phyloP scores from a whole-genome alignment of 768 basidiomycete species.

The Cubamyces sp. region DNA sequence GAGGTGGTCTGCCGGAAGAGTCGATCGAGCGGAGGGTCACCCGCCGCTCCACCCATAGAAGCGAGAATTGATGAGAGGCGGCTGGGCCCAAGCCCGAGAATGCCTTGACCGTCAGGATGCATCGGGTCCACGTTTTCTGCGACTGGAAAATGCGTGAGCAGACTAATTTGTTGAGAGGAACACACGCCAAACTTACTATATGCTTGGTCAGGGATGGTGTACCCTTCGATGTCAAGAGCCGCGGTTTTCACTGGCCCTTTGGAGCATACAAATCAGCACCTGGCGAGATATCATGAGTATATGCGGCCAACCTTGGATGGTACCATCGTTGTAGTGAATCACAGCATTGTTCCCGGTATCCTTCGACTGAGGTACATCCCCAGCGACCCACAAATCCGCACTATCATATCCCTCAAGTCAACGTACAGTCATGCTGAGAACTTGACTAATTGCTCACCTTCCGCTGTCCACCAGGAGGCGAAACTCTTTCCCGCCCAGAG shows the following conservation, averaged over 20 bases:
- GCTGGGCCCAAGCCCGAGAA: constrained; percentile 40
- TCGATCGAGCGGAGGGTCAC: constrained; percentile 36
- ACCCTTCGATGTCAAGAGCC: constrained; percentile 31
- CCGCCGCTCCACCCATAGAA: constrained; percentile 24
- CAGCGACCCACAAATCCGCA: constrained; percentile 38
- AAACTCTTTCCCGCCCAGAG: constrained; percentile 32
- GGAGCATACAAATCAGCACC: neutral
- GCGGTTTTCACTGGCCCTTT: constrained; percentile 34
- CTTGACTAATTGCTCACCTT: constrained; percentile 25
- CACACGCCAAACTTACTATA: constrained; percentile 27
- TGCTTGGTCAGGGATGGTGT: constrained; percentile 34
- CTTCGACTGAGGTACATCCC: constrained; percentile 29
- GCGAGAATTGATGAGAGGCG: constrained; percentile 29
- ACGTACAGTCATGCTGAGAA: neutral
- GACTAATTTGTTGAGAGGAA: neutral
- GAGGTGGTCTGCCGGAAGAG: constrained; percentile 38
- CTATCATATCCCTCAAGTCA: constrained; percentile 11
- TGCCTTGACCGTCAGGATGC: constrained; percentile 29
- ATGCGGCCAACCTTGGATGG: constrained; percentile 27
- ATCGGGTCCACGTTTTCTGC: constrained; percentile 11
- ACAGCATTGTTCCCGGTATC: constrained; percentile 27
- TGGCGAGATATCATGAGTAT: neutral
- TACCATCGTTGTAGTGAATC: constrained; percentile 32
- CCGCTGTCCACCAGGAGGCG: constrained; percentile 39
- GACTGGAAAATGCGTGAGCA: constrained; percentile 2